phyloP scores from a whole-genome alignment of 805 yeast species.

The Komagataella pastoris region DNA sequence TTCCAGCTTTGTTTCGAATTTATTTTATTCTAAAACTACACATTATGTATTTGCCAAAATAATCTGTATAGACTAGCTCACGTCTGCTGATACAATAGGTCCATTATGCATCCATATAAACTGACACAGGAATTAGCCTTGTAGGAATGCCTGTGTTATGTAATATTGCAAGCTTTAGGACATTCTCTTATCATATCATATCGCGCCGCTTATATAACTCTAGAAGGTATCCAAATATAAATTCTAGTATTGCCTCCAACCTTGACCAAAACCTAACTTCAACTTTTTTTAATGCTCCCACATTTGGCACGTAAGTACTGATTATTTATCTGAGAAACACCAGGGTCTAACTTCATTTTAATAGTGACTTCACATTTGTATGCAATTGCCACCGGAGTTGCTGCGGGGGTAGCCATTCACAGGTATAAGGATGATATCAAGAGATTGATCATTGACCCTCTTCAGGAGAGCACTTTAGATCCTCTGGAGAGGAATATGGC shows the following conservation, averaged over 20 bases:
- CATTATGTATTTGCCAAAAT: not conserved
- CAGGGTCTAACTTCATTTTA: not conserved
- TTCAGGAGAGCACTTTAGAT: conserved; percentile 10
- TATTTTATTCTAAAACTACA: not conserved
- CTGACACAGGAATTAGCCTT: not conserved
- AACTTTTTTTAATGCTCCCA: not conserved
- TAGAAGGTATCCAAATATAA: not conserved
- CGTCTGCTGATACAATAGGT: not conserved
- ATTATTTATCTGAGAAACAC: not conserved
- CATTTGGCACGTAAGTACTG: not conserved
- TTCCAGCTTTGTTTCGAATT: not conserved
- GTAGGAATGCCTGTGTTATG: not conserved
- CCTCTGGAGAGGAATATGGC: conserved; percentile 4
- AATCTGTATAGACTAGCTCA: not conserved
- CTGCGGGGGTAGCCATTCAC: conserved; percentile 10
- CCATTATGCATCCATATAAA: not conserved
- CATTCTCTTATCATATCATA: not conserved
- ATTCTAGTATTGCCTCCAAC: not conserved
- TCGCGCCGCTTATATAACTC: not conserved
- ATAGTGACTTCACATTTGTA: conserved; percentile 9
- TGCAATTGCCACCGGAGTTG: conserved; percentile 14
- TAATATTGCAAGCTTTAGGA: not conserved
- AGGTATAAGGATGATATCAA: conserved; percentile 10
- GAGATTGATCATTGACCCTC: conserved; percentile 9
- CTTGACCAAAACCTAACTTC: not conserved